Evolutionary conservation across 345 rosid genomes (phyloP).

Genomic region (Clausena lansium): DNA sequence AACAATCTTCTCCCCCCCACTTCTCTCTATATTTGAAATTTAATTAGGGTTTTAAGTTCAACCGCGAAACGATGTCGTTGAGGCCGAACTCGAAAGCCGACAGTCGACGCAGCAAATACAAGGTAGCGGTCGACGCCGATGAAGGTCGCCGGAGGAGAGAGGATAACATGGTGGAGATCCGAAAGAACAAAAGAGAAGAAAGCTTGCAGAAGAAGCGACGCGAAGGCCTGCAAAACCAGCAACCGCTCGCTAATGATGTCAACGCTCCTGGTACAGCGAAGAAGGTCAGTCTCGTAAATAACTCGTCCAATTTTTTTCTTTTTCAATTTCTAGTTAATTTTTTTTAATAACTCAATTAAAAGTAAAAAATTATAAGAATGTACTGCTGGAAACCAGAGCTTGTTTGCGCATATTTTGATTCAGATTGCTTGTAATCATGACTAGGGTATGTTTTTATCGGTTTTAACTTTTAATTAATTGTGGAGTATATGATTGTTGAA

Average conservation of each 20-base stretch:
- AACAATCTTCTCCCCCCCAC: neutral
- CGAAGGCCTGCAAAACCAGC: slow-evolving; percentile 67
- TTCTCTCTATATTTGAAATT: neutral
- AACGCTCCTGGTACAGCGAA: slow-evolving; percentile 54
- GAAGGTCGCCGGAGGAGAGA: slow-evolving; percentile 88
- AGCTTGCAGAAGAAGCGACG: slow-evolving; percentile 88
- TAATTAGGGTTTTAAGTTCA: neutral
- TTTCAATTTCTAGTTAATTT: slow-evolving; percentile 3
- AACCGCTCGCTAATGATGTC: slow-evolving; percentile 34
- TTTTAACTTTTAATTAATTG: neutral
- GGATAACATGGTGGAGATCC: slow-evolving; percentile 94
- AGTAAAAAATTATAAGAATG: no score
- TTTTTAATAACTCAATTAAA: no score
- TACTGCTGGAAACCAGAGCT: neutral
- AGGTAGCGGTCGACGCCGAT: slow-evolving; percentile 80
- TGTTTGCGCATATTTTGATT: neutral
- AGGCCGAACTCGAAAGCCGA: slow-evolving; percentile 75
- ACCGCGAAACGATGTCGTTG: slow-evolving; percentile 50
- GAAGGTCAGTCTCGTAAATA: slow-evolving; percentile 31
- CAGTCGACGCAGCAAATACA: slow-evolving; percentile 70
- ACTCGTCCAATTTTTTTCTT: neutral
- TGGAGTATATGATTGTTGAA: neutral
- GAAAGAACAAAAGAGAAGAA: slow-evolving; percentile 81
- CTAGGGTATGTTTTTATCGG: neutral
- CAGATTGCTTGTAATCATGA: neutral